phyloP scores from a whole-genome alignment of 2,329 filamentous ascomycete species.

The Phialophora chinensis region DNA sequence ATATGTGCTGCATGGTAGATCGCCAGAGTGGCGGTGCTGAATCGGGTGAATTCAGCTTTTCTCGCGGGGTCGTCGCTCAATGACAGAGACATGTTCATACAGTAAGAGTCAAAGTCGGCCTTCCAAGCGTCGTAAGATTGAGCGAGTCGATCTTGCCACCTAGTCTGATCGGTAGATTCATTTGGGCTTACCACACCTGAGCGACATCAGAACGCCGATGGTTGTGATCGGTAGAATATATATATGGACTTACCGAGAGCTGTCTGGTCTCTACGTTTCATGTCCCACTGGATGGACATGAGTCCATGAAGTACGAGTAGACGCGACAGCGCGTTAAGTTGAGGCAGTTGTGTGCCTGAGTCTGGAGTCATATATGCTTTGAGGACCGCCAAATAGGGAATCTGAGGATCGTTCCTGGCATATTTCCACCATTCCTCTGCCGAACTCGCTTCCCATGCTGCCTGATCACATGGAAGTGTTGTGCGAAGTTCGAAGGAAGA shows the following conservation, averaged over 20 bases:
- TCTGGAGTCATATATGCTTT: slow-evolving; percentile 62
- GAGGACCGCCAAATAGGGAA: slow-evolving; percentile 50
- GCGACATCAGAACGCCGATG: neutral
- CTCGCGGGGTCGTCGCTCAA: slow-evolving; percentile 40
- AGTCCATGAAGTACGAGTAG: slow-evolving; percentile 64
- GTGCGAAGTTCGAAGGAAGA: slow-evolving; percentile 66
- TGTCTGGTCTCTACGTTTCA: slow-evolving; percentile 66
- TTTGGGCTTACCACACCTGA: neutral
- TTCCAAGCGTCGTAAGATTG: slow-evolving; percentile 65
- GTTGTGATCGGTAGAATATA: neutral
- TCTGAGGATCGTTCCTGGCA: slow-evolving; percentile 46
- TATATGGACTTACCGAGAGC: neutral
- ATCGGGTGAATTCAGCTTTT: slow-evolving; percentile 52
- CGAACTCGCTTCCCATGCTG: slow-evolving; percentile 63
- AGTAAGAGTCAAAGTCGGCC: slow-evolving; percentile 62
- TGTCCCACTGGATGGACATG: slow-evolving; percentile 68
- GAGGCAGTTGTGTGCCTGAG: slow-evolving; percentile 45
- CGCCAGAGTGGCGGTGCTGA: slow-evolving; percentile 58
- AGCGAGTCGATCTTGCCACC: slow-evolving; percentile 60
- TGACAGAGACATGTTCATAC: slow-evolving; percentile 47
- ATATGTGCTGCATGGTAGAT: slow-evolving; percentile 66
- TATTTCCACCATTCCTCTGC: slow-evolving; percentile 58
- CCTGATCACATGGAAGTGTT: slow-evolving; percentile 61
- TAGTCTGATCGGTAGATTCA: neutral
- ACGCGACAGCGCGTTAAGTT: slow-evolving; percentile 60